Conservation (phyloP, 2,329 filamentous ascomycete genomes). For the Paracorniculantispora psalliotae region DNA sequence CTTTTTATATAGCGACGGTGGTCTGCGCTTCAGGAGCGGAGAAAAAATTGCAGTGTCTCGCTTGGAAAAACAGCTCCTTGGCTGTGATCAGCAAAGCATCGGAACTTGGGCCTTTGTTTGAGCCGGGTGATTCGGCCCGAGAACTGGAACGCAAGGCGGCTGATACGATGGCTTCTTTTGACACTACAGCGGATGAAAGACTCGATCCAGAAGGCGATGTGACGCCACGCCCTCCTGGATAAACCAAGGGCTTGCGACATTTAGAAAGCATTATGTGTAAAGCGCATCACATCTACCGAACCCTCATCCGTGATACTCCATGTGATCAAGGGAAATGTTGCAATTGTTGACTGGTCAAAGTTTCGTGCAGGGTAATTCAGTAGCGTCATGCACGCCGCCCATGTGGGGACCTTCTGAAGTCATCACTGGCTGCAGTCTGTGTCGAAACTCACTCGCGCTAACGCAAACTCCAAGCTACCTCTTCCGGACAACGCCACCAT, state of each 20-base stretch:
- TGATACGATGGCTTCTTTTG: no score
- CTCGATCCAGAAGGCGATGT: not conserved
- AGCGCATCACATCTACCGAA: no score
- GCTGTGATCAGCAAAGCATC: not conserved
- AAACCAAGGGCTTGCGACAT: no score
- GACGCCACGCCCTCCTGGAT: no score
- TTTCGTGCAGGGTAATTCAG: constrained; percentile 6
- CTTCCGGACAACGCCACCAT: constrained; percentile 10
- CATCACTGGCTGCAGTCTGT: constrained; percentile 12
- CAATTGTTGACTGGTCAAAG: not conserved
- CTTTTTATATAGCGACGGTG: not conserved
- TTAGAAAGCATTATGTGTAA: no score
- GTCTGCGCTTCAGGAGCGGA: not conserved
- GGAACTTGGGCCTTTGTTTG: not conserved
- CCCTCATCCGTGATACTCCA: not conserved
- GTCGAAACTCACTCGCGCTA: constrained; percentile 7
- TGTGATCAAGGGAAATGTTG: not conserved
- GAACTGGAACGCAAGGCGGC: not conserved
- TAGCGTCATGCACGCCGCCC: not conserved
- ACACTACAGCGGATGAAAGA: no score
- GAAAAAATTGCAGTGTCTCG: not conserved
- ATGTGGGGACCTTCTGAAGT: constrained; percentile 14
- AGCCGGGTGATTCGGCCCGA: not conserved
- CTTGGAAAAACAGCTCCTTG: not conserved
- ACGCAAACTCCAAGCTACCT: constrained; percentile 3